phyloP scores from a whole-genome alignment of 2,329 filamentous ascomycete genomes.

The Aspergillus spinulosporus region DNA sequence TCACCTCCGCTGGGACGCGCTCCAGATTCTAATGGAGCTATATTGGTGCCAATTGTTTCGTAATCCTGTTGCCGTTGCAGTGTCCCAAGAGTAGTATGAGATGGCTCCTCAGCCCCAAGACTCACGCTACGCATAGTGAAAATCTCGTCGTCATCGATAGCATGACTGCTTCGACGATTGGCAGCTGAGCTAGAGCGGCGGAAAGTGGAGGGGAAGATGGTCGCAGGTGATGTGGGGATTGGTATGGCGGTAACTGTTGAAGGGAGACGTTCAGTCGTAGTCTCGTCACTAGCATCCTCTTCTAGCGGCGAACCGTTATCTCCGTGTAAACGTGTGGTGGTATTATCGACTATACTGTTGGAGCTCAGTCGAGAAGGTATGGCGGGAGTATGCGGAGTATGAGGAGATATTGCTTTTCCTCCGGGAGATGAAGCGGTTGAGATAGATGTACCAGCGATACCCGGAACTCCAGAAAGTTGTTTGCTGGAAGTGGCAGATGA shows the following conservation, averaged over 20 bases:
- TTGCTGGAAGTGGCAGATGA: conserved; percentile 78
- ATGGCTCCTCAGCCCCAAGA: conserved; percentile 44
- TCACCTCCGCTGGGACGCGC: conserved; percentile 22
- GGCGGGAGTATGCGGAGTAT: conserved; percentile 88
- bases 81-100: conserved; percentile 33
- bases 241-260: conserved; percentile 48
- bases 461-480: conserved; percentile 65
- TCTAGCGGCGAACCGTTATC: conserved; percentile 37
- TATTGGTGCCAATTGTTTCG: conserved; percentile 24
- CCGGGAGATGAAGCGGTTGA: conserved; percentile 84
- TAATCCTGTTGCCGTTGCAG: conserved; percentile 38
- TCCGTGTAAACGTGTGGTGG: conserved; percentile 33
- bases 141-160: conserved; percentile 47
- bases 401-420: conserved; percentile 80
- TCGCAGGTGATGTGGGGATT: conserved; percentile 50
- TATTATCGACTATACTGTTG: conserved; percentile 72
- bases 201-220: conserved; percentile 40
- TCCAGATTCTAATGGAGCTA: conserved; percentile 24
- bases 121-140: conserved; percentile 50
- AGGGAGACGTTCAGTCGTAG: conserved; percentile 32
- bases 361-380: conserved; percentile 92
- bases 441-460: conserved; percentile 64
- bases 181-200: conserved; percentile 49
- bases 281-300: conserved; percentile 40
- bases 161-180: conserved; percentile 37